Evolutionary conservation across 768 basidiomycete genomes (phyloP).

Genomic region (Astraeus odoratus): DNA sequence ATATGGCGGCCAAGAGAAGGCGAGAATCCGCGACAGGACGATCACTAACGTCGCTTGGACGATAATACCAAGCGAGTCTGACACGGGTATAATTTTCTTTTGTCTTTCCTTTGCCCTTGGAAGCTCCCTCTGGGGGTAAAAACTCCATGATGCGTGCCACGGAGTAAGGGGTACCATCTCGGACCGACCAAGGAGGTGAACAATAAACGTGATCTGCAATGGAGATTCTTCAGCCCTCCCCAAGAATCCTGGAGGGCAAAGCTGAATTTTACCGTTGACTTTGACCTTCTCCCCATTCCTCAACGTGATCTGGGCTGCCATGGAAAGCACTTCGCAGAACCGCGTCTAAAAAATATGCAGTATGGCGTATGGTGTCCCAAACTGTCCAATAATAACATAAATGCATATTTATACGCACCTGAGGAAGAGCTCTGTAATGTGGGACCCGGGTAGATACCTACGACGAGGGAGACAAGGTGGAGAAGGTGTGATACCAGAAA

Average conservation of each 20-base stretch:
- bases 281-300: constrained; percentile 81
- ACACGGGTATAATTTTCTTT: constrained; percentile 75
- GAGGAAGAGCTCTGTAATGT: constrained; percentile 11
- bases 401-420: constrained; percentile 21
- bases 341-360: constrained; percentile 23
- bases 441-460: constrained; percentile 17
- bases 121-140: constrained; percentile 68
- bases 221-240: constrained; percentile 24
- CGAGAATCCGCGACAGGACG: constrained; percentile 87
- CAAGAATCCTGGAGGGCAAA: constrained; percentile 11
- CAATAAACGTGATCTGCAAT: constrained; percentile 91
- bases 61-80: constrained; percentile 93
- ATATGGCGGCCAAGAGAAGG: constrained; percentile 90
- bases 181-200: constrained; percentile 85
- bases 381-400: neutral
- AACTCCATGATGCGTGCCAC: constrained; percentile 98
- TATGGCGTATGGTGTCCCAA: neutral
- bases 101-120: constrained; percentile 59
- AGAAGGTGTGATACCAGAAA: constrained; percentile 24
- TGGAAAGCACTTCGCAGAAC: constrained; percentile 13
- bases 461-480: constrained; percentile 31
- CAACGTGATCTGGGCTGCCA: constrained; percentile 43
- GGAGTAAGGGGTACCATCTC: constrained; percentile 93
- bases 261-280: constrained; percentile 64
- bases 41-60: constrained; percentile 92